Percentiles rank a stretch among this genome's conserved stretches.
Conservation (phyloP, 768 basidiomycete species). For the Tricholoma hemisulphureum region DNA sequence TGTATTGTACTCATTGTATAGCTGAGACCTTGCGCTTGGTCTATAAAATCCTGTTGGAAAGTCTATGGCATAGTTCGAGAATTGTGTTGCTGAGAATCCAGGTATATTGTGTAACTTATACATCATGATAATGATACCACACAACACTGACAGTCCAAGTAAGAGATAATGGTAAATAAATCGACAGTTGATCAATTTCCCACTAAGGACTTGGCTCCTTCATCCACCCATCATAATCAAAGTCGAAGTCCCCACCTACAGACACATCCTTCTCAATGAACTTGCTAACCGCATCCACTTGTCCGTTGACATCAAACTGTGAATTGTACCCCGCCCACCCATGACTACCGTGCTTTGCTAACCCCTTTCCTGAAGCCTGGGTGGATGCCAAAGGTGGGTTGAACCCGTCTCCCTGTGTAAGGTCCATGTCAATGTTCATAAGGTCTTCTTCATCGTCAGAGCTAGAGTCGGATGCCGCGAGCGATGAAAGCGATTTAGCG, state of each 20-base stretch:
- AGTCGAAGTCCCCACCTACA: neutral
- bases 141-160: neutral
- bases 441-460: conserved; percentile 21
- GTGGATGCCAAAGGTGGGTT: conserved; percentile 35
- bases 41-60: neutral
- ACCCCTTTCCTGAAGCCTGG: conserved; percentile 17
- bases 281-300: conserved; percentile 51
- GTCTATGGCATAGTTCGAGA: too few species aligned
- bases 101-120: too few species aligned
- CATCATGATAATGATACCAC: neutral
- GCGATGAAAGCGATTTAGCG: conserved; percentile 33
- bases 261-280: conserved; percentile 54
- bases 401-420: conserved; percentile 17
- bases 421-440: conserved; percentile 12
- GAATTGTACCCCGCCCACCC: conserved; percentile 51
- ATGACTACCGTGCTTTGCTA: conserved; percentile 17
- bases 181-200: conserved; percentile 14
- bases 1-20: neutral
- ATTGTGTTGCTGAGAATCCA: too few species aligned
- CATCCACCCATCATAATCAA: conserved; percentile 53
- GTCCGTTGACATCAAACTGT: conserved; percentile 57
- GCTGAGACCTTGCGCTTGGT: neutral
- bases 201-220: conserved; percentile 35
- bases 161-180: neutral
- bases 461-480: conserved; percentile 33